Base-by-base conservation (phyloP, 2,329 filamentous ascomycete genomes). In the Graphiopsis chlorocephala region DNA sequence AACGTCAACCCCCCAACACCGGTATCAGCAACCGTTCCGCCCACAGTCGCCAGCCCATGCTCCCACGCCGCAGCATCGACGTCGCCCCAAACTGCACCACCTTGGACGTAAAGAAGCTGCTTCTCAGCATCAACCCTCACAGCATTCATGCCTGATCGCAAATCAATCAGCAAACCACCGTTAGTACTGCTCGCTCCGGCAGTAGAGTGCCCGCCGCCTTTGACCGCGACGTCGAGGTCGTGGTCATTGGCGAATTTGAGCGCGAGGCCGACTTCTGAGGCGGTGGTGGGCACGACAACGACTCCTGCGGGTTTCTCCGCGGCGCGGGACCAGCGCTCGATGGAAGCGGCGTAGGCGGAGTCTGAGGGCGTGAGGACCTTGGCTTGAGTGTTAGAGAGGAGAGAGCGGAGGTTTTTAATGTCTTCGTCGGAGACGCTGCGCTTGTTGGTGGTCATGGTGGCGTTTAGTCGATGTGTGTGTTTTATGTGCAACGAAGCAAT, bases 1-100 rank as follows among this genome's bases (percentile, higher is more conserved):
- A 62, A 14, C 15, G 48, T 45, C 8, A 62, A 76, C 0, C 85
- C 87, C 2, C 85, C 86, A 6, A 89, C 83, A 6, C 87, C 86
- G 1, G 86, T 88, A 67, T 88, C 84, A 48, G 84, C 84, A 11
- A 88, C 85, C 0, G 86, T 87, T 2, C 87, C 87, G 10, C 86
- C 86, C 0, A 88, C 84, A 1, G 85, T 85, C 2, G 85, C 86
- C 2, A 88, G 79, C 0, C 80, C 80, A 69, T 85, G 75, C 56
- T 80, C 73, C 60, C 77, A 82, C 0, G 81, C 81, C 0, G 81
- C 81, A 6, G 78, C 74, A 67, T 88, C 85, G 14, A 73, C 71
- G 55, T 73, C 71, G 6, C 55, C 55, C 72, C 70, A 72, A 8
- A 72, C 64, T 14, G 61, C 64, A 6, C 72, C 72, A 11, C 72